Conservation (phyloP, 768 basidiomycete species). For the Cyathus striatus region DNA sequence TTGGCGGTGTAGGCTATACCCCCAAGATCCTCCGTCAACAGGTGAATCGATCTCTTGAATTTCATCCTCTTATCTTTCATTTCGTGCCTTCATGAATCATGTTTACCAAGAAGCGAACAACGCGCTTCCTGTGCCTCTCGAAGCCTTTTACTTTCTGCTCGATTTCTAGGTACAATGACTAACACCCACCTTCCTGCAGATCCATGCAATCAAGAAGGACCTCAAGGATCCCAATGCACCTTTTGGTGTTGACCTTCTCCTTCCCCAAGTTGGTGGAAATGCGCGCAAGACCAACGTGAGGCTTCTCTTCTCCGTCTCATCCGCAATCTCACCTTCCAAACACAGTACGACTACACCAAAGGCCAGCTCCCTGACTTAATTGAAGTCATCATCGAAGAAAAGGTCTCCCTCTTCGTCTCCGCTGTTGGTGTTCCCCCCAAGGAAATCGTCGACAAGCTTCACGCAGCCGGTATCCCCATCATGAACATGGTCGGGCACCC, state of each 20-base stretch:
- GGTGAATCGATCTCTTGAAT: constrained; percentile 33
- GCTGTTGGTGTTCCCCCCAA: constrained; percentile 86
- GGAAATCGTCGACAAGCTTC: constrained; percentile 74
- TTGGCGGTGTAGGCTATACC: constrained; percentile 86
- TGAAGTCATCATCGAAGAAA: constrained; percentile 90
- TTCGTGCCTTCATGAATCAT: neutral
- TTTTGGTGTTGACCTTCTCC: constrained; percentile 87
- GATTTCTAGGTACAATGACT: constrained; percentile 2
- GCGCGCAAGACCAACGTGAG: constrained; percentile 89
- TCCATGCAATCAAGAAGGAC: constrained; percentile 65
- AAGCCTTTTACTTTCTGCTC: too few species aligned
- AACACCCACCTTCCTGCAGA: constrained; percentile 35
- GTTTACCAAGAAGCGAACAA: too few species aligned
- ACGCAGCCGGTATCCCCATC: constrained; percentile 78
- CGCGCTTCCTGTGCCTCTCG: too few species aligned
- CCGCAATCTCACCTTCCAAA: neutral
- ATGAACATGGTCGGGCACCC: constrained; percentile 99
- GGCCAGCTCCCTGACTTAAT: constrained; percentile 81
- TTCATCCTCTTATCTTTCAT: neutral
- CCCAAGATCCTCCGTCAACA: constrained; percentile 76
- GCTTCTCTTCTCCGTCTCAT: neutral
- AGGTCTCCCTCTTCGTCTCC: constrained; percentile 83
- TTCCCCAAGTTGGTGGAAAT: constrained; percentile 82
- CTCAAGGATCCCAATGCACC: constrained; percentile 72
- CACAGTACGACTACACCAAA: constrained; percentile 77